Evolutionary conservation across 2,329 filamentous ascomycete species (phyloP), one percentile per base, ranked within the genome.

Genomic region (Fusarium annulatum): DNA sequence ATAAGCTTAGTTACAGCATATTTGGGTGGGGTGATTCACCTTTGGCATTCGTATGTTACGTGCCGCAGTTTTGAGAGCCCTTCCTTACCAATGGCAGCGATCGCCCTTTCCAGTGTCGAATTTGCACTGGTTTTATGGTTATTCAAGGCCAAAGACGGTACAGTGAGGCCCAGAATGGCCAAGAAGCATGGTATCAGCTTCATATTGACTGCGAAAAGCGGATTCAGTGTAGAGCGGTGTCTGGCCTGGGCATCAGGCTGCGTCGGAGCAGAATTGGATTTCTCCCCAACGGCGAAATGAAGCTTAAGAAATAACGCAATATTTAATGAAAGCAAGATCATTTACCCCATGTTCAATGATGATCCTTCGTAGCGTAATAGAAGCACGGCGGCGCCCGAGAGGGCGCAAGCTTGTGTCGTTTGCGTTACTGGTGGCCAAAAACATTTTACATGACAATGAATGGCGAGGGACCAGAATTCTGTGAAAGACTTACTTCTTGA

Each of bases 61-160:
- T 12, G 16, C 0, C 15, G 3, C 18, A 53, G 23, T 7, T 11
- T 21, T 3, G 23, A 21, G 18, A 28, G 23, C 4, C 23, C 34
- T 4, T 28, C 7, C 4, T 11, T 5, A 2, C 51, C 51, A 6
- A 53, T 21, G 19, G 51, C 51, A 26, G 14, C 18, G 19, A 38
- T 21, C 12, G n/a, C 9, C 14, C 10, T 53, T 16, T 38, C 33
- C 0, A 38, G 3, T 12, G 19, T 53, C 5, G 23, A 36, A 7
- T 28, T 28, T 1, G 14, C 9, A 6, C 34, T 12, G 6, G 0
- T 1, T 4, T 6, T 3, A 23, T 23, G 2, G 5, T 23, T 7
- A 18, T 6, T 2, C 3, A 18, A 18, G 0, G 10, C 7, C 0
- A 23, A 2, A 0, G 21, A 28, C 5, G 19, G 19, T 21, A 7